Conservation (phyloP, 345 rosid genomes). For the Moricandia arvensis region DNA sequence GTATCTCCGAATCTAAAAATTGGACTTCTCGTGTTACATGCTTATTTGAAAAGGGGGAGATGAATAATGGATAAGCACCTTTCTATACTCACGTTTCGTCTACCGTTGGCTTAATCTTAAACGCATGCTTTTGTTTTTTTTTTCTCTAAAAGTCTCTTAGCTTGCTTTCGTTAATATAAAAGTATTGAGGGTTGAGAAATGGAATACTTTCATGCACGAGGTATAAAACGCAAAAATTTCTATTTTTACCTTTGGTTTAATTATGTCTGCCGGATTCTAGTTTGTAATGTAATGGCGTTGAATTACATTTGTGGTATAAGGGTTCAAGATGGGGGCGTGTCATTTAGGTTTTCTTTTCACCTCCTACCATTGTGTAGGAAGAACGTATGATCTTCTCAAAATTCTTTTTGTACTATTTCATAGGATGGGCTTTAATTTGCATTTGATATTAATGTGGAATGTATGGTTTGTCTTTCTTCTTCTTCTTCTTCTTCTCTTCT, state of each 20-base stretch:
- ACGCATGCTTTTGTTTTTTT: background rate
- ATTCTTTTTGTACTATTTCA: slow-evolving; percentile 5
- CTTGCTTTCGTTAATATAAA: slow-evolving; percentile 29
- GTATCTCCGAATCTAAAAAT: background rate
- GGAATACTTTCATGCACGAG: slow-evolving; percentile 94
- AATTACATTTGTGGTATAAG: slow-evolving; percentile 39
- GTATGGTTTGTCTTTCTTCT: slow-evolving; percentile 34
- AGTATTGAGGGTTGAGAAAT: slow-evolving; percentile 83
- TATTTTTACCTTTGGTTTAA: background rate
- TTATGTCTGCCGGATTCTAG: background rate
- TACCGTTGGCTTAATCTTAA: background rate
- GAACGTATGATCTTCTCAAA: slow-evolving; percentile 48
- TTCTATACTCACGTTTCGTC: slow-evolving; percentile 68
- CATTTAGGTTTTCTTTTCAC: slow-evolving; percentile 78
- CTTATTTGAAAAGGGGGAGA: slow-evolving; percentile 61
- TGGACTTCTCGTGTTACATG: slow-evolving; percentile 40
- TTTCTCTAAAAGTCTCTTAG: background rate
- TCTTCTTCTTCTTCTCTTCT: no score
- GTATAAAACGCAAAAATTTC: slow-evolving; percentile 34
- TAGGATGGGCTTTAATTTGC: background rate
- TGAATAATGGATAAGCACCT: slow-evolving; percentile 41
- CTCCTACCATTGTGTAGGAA: slow-evolving; percentile 79
- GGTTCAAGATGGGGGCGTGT: slow-evolving; percentile 88
- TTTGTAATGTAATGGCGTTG: slow-evolving; percentile 13
- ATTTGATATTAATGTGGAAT: slow-evolving; percentile 18